Evolutionary conservation across 768 basidiomycete species (phyloP).

Genomic region (Suillus decipiens): DNA sequence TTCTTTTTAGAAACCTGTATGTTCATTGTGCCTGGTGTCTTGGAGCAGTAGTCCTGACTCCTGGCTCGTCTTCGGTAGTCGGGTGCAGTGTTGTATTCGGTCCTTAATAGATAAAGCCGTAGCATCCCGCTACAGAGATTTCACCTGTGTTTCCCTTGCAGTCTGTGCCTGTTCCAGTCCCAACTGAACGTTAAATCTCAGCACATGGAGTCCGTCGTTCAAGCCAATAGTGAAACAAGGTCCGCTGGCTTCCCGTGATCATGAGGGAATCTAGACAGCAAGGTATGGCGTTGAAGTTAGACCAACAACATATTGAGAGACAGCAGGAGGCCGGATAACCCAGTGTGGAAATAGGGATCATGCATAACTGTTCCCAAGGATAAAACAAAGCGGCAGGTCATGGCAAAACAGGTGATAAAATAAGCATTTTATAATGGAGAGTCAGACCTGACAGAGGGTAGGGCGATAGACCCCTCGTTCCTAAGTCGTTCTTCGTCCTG

Average conservation of each 20-base stretch:
- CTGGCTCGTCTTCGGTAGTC: too few species aligned
- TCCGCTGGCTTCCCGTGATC: background rate
- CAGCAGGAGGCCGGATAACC: background rate
- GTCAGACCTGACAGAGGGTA: slow-evolving; percentile 5
- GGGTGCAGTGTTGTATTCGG: too few species aligned
- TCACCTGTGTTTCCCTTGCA: too few species aligned
- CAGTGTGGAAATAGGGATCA: slow-evolving; percentile 3
- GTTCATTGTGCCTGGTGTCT: too few species aligned
- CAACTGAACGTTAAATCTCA: background rate
- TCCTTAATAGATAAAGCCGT: too few species aligned
- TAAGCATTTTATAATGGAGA: background rate
- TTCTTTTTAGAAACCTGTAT: background rate
- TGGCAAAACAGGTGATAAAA: background rate
- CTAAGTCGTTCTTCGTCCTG: slow-evolving; percentile 16
- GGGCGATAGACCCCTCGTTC: background rate
- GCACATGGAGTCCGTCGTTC: background rate
- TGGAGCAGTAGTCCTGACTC: too few species aligned
- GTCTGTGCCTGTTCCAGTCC: too few species aligned
- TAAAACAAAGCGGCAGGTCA: background rate
- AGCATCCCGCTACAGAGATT: too few species aligned
- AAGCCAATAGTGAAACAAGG: background rate
- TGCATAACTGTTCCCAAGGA: background rate
- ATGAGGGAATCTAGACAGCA: background rate
- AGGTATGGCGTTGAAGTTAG: background rate
- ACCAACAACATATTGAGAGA: background rate